phyloP scores from a whole-genome alignment of 2,329 filamentous ascomycete species.

The Ambrosiella beaveri region DNA sequence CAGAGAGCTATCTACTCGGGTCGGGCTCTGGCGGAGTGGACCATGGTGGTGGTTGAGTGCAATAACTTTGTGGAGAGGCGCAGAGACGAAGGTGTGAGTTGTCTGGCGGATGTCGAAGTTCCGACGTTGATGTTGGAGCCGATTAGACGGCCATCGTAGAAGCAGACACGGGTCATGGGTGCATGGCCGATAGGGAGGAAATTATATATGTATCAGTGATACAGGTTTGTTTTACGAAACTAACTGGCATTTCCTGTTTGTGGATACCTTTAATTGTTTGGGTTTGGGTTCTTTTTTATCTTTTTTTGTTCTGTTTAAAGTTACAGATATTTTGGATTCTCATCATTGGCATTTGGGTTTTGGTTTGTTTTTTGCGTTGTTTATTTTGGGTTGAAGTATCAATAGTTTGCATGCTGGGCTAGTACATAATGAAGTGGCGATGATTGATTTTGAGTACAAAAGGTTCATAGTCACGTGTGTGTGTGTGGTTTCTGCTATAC shows the following conservation, averaged over 20 bases:
- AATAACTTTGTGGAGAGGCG: slow-evolving; percentile 67
- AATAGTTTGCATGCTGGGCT: too few species aligned
- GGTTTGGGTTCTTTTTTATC: neutral
- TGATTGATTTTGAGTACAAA: too few species aligned
- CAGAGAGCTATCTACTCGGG: slow-evolving; percentile 45
- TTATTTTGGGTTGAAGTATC: too few species aligned
- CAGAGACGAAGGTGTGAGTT: slow-evolving; percentile 52
- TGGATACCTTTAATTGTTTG: slow-evolving; percentile 2
- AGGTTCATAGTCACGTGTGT: too few species aligned
- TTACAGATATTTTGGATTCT: neutral
- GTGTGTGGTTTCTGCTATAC: too few species aligned
- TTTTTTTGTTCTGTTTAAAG: neutral
- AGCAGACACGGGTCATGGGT: slow-evolving; percentile 2
- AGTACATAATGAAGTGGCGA: too few species aligned
- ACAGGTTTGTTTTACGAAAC: neutral
- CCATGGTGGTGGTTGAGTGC: slow-evolving; percentile 55
- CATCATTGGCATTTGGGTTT: neutral
- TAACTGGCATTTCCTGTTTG: slow-evolving; percentile 3
- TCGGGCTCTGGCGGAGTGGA: slow-evolving; percentile 63
- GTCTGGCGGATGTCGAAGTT: slow-evolving; percentile 48
- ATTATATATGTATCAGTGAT: neutral
- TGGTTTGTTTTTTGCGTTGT: neutral
- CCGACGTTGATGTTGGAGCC: slow-evolving; percentile 26
- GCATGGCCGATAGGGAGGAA: neutral
- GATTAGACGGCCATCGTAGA: slow-evolving; percentile 19